Percentiles rank a stretch among this genome's conserved stretches.
phyloP scores from a whole-genome alignment of 768 basidiomycete species.

The Hortiboletus campestris region DNA sequence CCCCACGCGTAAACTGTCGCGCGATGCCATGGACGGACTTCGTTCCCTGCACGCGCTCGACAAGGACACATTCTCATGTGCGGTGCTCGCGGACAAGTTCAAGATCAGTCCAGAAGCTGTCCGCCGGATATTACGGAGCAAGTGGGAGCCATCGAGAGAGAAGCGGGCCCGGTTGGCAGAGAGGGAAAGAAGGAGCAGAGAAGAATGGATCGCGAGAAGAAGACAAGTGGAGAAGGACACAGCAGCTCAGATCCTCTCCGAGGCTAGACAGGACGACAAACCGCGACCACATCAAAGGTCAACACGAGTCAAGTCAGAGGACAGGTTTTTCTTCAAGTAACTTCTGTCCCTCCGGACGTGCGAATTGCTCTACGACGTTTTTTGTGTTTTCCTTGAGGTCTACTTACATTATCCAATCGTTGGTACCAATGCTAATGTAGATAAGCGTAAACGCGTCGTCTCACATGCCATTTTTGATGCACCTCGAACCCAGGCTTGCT shows the following conservation, averaged over 20 bases:
- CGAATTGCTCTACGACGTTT: conserved; percentile 1
- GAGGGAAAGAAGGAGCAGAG: conserved; percentile 47
- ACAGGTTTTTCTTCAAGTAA: conserved; percentile 45
- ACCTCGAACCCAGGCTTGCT: neutral
- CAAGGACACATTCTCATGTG: conserved; percentile 60
- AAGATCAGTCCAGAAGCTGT: conserved; percentile 81
- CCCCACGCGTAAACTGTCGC: conserved; percentile 76
- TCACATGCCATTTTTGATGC: conserved; percentile 12
- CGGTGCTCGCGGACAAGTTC: conserved; percentile 72
- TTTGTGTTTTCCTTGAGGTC: neutral
- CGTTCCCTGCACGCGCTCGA: conserved; percentile 64
- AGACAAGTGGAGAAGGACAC: conserved; percentile 42
- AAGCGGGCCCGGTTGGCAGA: conserved; percentile 48
- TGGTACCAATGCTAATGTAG: neutral
- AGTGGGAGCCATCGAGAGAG: conserved; percentile 61
- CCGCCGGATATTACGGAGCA: conserved; percentile 72
- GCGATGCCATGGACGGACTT: conserved; percentile 81
- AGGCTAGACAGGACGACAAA: conserved; percentile 15
- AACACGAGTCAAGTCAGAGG: conserved; percentile 29
- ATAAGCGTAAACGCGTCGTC: neutral
- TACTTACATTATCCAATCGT: neutral
- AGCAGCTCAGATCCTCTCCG: conserved; percentile 35
- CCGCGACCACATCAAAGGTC: conserved; percentile 9
- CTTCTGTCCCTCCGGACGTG: conserved; percentile 12
- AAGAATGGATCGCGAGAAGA: conserved; percentile 37